Percentiles rank a stretch among this genome's conserved stretches.
Conservation (phyloP, 768 basidiomycete genomes). For the Polyporus arcularius region DNA sequence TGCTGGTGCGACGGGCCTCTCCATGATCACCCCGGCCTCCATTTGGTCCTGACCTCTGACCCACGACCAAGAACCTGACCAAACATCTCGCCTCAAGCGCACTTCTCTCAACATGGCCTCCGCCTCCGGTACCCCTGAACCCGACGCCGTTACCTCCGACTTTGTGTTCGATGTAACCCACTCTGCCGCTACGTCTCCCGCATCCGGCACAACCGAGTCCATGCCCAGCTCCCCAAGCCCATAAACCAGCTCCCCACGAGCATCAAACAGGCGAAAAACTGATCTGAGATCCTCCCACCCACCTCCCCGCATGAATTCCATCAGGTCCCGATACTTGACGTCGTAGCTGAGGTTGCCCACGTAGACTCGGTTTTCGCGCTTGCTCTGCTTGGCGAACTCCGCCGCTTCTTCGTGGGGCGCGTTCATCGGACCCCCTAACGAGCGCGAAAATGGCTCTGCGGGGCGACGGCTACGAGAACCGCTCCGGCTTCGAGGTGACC, state of each 20-base stretch:
- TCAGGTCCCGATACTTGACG: conserved; percentile 97
- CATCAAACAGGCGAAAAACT: conserved; percentile 31
- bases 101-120: neutral
- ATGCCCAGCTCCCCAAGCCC: neutral
- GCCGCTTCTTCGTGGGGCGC: conserved; percentile 91
- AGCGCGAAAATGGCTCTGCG: conserved; percentile 70
- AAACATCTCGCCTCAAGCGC: conserved; percentile 8
- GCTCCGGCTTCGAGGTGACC: conserved; percentile 59
- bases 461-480: conserved; percentile 57
- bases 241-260: neutral
- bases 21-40: neutral
- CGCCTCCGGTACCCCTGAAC: conserved; percentile 1
- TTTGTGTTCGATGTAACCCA: neutral
- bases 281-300: conserved; percentile 81
- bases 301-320: conserved; percentile 99
- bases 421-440: conserved; percentile 87
- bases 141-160: neutral
- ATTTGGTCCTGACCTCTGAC: conserved; percentile 8
- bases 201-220: neutral
- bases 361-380: conserved; percentile 97
- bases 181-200: conserved; percentile 5
- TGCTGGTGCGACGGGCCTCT: conserved; percentile 11
- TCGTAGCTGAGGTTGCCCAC: conserved; percentile 99
- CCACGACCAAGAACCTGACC: neutral
- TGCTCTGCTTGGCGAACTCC: conserved; percentile 94